Conservation (phyloP, 129 eudicot species). For the Dittrichia graveolens region DNA sequence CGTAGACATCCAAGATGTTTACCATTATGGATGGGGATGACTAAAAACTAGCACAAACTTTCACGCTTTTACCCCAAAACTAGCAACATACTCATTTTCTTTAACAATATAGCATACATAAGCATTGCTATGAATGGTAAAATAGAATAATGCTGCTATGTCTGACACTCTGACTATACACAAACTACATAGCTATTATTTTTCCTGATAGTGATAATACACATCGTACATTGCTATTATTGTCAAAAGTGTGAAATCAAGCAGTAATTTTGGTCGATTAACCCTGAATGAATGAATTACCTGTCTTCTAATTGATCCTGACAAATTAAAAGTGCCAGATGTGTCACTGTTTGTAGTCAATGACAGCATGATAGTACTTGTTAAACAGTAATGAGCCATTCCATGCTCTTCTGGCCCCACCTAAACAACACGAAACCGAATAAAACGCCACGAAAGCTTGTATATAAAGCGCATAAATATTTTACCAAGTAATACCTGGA, state of each 20-base stretch:
- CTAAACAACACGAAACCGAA: constrained; percentile 36
- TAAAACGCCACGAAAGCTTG: not conserved
- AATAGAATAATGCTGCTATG: too few relatives aligned
- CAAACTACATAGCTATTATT: too few relatives aligned
- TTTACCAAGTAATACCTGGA: constrained; percentile 56
- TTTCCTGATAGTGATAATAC: not conserved
- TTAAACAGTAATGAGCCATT: constrained; percentile 74
- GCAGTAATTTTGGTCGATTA: not conserved
- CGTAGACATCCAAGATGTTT: too few relatives aligned
- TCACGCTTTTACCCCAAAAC: too few relatives aligned
- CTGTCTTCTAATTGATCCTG: constrained; percentile 99
- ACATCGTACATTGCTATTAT: not conserved
- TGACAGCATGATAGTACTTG: constrained; percentile 94
- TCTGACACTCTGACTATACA: too few relatives aligned
- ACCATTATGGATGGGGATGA: too few relatives aligned
- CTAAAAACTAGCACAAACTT: too few relatives aligned
- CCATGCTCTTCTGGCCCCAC: constrained; percentile 90
- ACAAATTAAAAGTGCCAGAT: constrained; percentile 81
- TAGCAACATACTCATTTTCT: too few relatives aligned
- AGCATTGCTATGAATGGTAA: too few relatives aligned
- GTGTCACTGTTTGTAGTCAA: constrained; percentile 79
- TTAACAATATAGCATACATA: too few relatives aligned
- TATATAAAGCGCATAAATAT: not conserved
- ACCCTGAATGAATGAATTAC: constrained; percentile 34
- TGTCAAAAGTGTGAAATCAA: not conserved